These are phyloP conservation scores for Emericellopsis cladophorae DNA, from an alignment of 2,329 filamentous ascomycete genomes.

Conservation along the genomic window DNA sequence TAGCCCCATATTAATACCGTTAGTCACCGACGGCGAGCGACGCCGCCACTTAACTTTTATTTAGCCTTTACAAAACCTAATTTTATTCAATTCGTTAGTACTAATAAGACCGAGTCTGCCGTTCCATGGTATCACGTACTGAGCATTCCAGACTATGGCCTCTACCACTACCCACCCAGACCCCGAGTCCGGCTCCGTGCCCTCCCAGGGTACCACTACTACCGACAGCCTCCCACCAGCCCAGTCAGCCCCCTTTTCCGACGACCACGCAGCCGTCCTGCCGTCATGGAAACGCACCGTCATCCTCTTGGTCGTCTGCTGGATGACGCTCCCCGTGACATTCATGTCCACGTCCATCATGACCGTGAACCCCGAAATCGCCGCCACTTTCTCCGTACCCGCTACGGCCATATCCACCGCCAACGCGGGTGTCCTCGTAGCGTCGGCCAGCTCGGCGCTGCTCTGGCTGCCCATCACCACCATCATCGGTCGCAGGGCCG, in stretches of 20 bases:
- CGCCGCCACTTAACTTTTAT: too few relatives aligned
- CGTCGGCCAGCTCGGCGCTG: constrained; percentile 6
- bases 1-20: too few relatives aligned
- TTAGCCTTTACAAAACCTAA: too few relatives aligned
- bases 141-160: too few relatives aligned
- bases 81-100: too few relatives aligned
- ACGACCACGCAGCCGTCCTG: constrained; percentile 1
- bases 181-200: not conserved
- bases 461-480: constrained; percentile 6
- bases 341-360: constrained; percentile 6
- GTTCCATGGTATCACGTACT: too few relatives aligned
- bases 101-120: too few relatives aligned
- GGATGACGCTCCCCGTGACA: constrained; percentile 6
- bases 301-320: constrained; percentile 8
- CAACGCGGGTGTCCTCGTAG: constrained; percentile 6
- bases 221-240: not conserved
- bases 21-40: too few relatives aligned
- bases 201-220: not conserved
- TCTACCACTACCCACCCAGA: not conserved
- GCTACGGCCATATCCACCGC: constrained; percentile 5
- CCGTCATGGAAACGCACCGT: constrained; percentile 4
- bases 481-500: constrained; percentile 4
- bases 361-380: constrained; percentile 6
- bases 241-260: not conserved
- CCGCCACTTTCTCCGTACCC: constrained; percentile 2